Base-by-base conservation (phyloP, 805 yeast species). In the Lipomyces lipofer region DNA sequence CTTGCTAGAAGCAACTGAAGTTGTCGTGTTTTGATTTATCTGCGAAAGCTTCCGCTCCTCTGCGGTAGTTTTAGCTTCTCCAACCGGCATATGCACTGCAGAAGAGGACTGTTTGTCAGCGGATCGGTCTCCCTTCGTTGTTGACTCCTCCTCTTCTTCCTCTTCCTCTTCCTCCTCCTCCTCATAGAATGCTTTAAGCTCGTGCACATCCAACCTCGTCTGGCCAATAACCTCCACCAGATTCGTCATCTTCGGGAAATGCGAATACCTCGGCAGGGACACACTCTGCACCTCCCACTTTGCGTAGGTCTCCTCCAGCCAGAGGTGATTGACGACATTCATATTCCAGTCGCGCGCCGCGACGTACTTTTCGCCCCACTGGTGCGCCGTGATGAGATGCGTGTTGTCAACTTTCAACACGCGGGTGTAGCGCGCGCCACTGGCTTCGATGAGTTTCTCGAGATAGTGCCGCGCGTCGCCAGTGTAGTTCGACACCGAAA, bases 391-490 rank as follows among this genome's bases (percentile, higher is more conserved):
- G 3, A 92, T 76, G 29, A 92, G 73, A 67, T 83, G 88, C 4
- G 95, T 84, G 63, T 88, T 88, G 8, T 77, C 76, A 45, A 75
- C 76, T 19, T 83, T 82, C 38, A 79, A 75, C 0, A 86, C 80
- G 49, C 79, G 80, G 0, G 95, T 84, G 67, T 86, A 88, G 0
- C 71, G 71, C 0, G 92, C 97, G 1, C 98, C 97, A 64, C 88
- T 66, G 0, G 85, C 75, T 19, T 74, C 74, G 2, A 86, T 80
- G 10, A 92, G 72, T 44, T 75, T 75, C 50, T 83, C 82, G 32
- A 94, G 70, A 63, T 88, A 92, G 35, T 74, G 72, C 40, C 99
- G 73, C 1, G 95, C 86, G 65, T 86, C 94, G 0, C 97, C 97
- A 21, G 86, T 79, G 66, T 87, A 90, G 64, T 89, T 88, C 0